Evolutionary conservation across 495 filamentous ascomycete species (phyloP), one percentile per base, ranked within the genome.

Genomic region (Paragyromitra xinjiangensis): DNA sequence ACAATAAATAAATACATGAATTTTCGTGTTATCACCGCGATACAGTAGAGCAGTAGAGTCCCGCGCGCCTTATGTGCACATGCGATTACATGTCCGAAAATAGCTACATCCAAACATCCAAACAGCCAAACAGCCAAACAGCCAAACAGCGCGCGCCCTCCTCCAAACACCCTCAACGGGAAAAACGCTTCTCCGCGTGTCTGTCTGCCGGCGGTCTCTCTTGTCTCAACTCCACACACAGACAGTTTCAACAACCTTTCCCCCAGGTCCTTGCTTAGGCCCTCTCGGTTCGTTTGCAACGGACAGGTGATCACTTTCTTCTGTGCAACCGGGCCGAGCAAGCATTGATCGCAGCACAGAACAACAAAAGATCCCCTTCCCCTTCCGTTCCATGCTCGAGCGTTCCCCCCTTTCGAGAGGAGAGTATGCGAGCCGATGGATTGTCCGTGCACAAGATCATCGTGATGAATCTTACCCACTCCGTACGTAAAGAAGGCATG

Each of bases 391-490:
- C 34, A 26, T 71, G 68, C 68, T 62, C 56, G 56, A 72, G 51
- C 74, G 58, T 67, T 65, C 11, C 29, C 56, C 66, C 55, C 39
- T 34, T 58, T 66, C 29, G 42, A 65, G 70, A 51, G 42, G 40
- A 63, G 19, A 73, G 74, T 48, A 77, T 77, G 73, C 73, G 73
- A 72, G 74, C 74, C 58, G 74, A 73, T 76, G 68, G 73, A 12
- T 29, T 73, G 74, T 77, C 74, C 61, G 74, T 77, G 74, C 74
- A 73, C 74, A 77, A 77, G 74, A 77, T 77, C 74, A 66, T 77
- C 69, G 69, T 73, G 51, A 50, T 58, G 24, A 66, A 72, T 71
- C 68, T 71, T 39, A 22, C 51, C 44, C 56, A 61, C 53, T 34
- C 29, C 55, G 51, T 69, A 75, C 64, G 71, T 71, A 70, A 75